These are phyloP conservation scores for Alternaria hordeiaustralica DNA, from an alignment of 2,329 filamentous ascomycete species.

Conservation along the genomic window DNA sequence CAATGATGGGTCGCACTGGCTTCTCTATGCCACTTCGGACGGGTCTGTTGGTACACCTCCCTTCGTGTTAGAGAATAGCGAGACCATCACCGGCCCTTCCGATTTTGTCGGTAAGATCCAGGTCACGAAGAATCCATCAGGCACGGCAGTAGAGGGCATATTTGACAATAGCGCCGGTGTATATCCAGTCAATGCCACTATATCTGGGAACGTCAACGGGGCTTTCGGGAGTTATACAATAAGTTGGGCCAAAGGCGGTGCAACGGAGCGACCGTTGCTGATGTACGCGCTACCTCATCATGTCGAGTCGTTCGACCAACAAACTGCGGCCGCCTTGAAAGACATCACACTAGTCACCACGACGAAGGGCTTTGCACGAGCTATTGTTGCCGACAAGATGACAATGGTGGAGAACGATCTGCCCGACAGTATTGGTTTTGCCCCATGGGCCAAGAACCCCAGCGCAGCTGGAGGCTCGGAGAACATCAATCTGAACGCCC, in stretches of 20 bases:
- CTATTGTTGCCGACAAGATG: constrained; percentile 60
- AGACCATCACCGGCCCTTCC: constrained; percentile 67
- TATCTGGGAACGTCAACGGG: constrained; percentile 53
- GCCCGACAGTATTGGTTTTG: constrained; percentile 76
- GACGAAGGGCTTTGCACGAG: constrained; percentile 83
- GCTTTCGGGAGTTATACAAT: constrained; percentile 74
- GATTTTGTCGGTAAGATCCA: constrained; percentile 82
- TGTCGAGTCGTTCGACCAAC: constrained; percentile 72
- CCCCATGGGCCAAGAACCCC: constrained; percentile 71
- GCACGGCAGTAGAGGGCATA: constrained; percentile 64
- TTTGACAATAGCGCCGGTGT: constrained; percentile 80
- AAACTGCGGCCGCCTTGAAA: constrained; percentile 58
- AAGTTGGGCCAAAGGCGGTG: constrained; percentile 73
- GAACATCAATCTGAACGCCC: constrained; percentile 49
- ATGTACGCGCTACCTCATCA: constrained; percentile 96
- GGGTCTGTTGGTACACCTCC: constrained; percentile 65
- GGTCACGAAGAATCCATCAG: constrained; percentile 75
- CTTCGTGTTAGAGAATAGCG: constrained; percentile 71
- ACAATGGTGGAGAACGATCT: constrained; percentile 75
- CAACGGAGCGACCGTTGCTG: constrained; percentile 63
- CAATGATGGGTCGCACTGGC: constrained; percentile 72
- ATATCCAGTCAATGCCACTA: constrained; percentile 69
- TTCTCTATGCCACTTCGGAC: constrained; percentile 75
- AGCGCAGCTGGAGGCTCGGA: constrained; percentile 46
- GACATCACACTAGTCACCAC: constrained; percentile 75